Conservation (phyloP, 2,329 filamentous ascomycete species). For the Trichoderma sp. region DNA sequence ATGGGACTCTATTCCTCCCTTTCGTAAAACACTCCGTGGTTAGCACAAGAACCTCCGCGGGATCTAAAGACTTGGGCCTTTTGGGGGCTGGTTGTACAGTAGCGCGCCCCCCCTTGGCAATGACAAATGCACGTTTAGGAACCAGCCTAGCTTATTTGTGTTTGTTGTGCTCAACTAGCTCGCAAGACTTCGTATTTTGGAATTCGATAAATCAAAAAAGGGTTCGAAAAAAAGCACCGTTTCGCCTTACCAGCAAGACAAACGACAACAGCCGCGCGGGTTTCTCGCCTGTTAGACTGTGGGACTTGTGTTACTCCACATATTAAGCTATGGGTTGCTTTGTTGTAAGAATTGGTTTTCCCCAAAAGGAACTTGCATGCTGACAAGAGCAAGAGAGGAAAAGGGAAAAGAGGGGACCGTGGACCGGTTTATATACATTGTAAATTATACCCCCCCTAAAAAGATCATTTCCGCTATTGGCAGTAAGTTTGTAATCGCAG, state of each 20-base stretch:
- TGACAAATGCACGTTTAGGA: conserved; percentile 4
- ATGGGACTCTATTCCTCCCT: background rate
- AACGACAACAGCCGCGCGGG: background rate
- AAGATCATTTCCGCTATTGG: background rate
- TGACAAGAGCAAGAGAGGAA: background rate
- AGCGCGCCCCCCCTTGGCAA: background rate
- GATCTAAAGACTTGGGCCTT: background rate
- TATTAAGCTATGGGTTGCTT: background rate
- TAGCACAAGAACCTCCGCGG: background rate
- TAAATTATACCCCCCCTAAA: background rate
- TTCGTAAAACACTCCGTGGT: conserved; percentile 1
- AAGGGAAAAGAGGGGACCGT: background rate
- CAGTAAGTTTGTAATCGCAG: background rate
- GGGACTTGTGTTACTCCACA: background rate
- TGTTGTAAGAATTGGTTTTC: background rate
- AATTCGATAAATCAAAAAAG: background rate
- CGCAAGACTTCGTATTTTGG: background rate
- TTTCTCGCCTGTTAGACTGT: background rate
- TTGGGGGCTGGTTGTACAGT: background rate
- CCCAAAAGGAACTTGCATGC: background rate
- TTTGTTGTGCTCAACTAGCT: background rate
- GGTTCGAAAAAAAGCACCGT: background rate
- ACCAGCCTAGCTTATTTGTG: background rate
- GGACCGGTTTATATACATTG: background rate
- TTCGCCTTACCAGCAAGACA: background rate